phyloP scores from a whole-genome alignment of 805 yeast species.

The Blastobotrys mokoenaii region DNA sequence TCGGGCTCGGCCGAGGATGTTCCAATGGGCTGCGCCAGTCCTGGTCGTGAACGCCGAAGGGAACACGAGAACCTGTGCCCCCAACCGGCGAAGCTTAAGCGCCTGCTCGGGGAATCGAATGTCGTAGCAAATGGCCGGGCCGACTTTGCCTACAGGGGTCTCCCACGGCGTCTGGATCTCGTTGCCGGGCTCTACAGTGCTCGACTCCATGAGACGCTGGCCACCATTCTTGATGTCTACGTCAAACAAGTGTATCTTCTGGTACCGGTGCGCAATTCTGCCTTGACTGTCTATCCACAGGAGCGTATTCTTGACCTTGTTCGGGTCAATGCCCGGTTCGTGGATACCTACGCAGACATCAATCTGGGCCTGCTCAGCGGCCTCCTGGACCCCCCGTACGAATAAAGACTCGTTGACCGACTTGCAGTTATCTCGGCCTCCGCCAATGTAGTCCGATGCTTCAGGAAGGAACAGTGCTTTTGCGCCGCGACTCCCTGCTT shows the following conservation, averaged over 20 bases:
- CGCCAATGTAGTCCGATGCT: slow-evolving; percentile 77
- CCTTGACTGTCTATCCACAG: slow-evolving; percentile 66
- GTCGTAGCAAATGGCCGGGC: slow-evolving; percentile 56
- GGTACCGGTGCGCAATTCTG: slow-evolving; percentile 58
- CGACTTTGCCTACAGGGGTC: slow-evolving; percentile 46
- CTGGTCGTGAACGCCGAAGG: slow-evolving; percentile 92
- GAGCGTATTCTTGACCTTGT: slow-evolving; percentile 60
- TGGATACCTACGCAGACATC: slow-evolving; percentile 91
- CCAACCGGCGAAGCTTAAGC: slow-evolving; percentile 48
- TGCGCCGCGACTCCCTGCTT: slow-evolving; percentile 55
- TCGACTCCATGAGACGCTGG: slow-evolving; percentile 42
- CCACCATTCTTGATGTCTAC: slow-evolving; percentile 47
- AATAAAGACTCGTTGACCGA: slow-evolving; percentile 36
- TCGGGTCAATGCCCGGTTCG: slow-evolving; percentile 44
- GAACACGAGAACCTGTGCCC: slow-evolving; percentile 70
- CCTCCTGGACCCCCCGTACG: slow-evolving; percentile 24
- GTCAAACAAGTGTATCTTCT: slow-evolving; percentile 83
- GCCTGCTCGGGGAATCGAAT: slow-evolving; percentile 81
- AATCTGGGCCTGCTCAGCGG: slow-evolving; percentile 45
- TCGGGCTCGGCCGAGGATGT: slow-evolving; percentile 64
- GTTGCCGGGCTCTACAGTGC: slow-evolving; percentile 74
- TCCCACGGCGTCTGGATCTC: slow-evolving; percentile 45
- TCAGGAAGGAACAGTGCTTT: slow-evolving; percentile 80
- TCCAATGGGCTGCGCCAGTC: slow-evolving; percentile 93
- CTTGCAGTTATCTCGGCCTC: slow-evolving; percentile 44